phyloP scores from a whole-genome alignment of 83 land plant species.

The Isoetes engelmannii region DNA sequence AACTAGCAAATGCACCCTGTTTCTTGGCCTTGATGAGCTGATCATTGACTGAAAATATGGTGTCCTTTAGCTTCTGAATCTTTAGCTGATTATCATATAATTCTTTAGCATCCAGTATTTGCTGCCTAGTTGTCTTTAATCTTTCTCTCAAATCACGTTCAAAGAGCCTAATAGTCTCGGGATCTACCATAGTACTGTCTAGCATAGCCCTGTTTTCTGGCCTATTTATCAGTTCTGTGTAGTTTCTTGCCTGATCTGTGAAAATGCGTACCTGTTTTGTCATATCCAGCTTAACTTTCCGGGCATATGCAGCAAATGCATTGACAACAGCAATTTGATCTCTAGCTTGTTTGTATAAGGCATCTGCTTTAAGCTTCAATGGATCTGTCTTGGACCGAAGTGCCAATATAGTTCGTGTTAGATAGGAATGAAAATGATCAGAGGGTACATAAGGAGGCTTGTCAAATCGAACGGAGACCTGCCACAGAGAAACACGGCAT shows the following conservation, averaged over 20 bases:
- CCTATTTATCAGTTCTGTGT: constrained; percentile 28
- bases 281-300: constrained; percentile 51
- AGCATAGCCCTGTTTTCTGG: constrained; percentile 23
- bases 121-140: constrained; percentile 35
- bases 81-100: constrained; percentile 59
- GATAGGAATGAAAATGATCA: constrained; percentile 13
- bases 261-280: constrained; percentile 45
- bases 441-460: background rate
- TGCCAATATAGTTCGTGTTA: constrained; percentile 43
- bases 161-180: constrained; percentile 12
- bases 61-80: constrained; percentile 65
- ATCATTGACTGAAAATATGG: constrained; percentile 65
- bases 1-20: constrained; percentile 52
- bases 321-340: constrained; percentile 42
- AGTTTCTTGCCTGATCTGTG: constrained; percentile 44
- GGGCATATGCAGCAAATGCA: constrained; percentile 48
- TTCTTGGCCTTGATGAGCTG: constrained; percentile 62
- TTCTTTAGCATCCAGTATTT: constrained; percentile 51
- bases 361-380: constrained; percentile 38
- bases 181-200: constrained; percentile 6
- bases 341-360: constrained; percentile 48
- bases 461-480: too few relatives aligned
- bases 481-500: too few relatives aligned
- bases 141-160: constrained; percentile 49
- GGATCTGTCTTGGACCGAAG: constrained; percentile 44